A percentile compares a stretch with the other conserved stretches of the same genome.
Conservation (phyloP, 2,329 filamentous ascomycete species). For the Pezicula radicicola region DNA sequence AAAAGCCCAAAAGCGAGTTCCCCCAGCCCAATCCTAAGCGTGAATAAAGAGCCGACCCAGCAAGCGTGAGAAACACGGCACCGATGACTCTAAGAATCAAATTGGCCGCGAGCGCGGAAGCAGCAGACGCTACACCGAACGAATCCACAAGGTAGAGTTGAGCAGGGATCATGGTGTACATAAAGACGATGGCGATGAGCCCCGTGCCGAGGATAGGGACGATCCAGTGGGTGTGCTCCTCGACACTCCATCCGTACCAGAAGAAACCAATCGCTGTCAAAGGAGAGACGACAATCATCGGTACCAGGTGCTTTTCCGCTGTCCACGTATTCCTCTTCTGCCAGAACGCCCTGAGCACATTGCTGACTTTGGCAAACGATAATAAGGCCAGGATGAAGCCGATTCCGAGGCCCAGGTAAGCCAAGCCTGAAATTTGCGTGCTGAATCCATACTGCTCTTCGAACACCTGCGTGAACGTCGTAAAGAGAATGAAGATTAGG, state of each 20-base stretch:
- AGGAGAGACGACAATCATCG: constrained; percentile 34
- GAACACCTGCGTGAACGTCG: constrained; percentile 34
- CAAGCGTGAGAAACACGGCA: constrained; percentile 19
- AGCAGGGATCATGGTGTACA: constrained; percentile 21
- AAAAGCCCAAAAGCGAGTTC: constrained; percentile 44
- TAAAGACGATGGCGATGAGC: constrained; percentile 31
- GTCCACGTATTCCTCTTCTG: background rate
- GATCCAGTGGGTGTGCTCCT: constrained; percentile 37
- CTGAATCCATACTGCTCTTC: constrained; percentile 30
- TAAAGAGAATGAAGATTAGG: constrained; percentile 33
- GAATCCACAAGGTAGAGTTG: constrained; percentile 58
- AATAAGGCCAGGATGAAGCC: constrained; percentile 23
- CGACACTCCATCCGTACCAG: constrained; percentile 43
- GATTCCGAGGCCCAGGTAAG: constrained; percentile 32
- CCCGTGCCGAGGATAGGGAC: constrained; percentile 40
- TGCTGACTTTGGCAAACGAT: constrained; percentile 18
- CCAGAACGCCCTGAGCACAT: constrained; percentile 39
- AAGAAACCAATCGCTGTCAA: constrained; percentile 39
- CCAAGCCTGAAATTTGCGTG: constrained; percentile 28
- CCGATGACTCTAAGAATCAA: constrained; percentile 17
- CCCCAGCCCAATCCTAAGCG: constrained; percentile 29
- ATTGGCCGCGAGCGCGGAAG: constrained; percentile 19
- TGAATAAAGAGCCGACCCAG: constrained; percentile 19
- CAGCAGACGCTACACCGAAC: constrained; percentile 18
- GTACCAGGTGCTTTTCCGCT: constrained; percentile 39